phyloP scores from a whole-genome alignment of 1,284 basidiomycete species.

The Tetrapyrgos nigripes region DNA sequence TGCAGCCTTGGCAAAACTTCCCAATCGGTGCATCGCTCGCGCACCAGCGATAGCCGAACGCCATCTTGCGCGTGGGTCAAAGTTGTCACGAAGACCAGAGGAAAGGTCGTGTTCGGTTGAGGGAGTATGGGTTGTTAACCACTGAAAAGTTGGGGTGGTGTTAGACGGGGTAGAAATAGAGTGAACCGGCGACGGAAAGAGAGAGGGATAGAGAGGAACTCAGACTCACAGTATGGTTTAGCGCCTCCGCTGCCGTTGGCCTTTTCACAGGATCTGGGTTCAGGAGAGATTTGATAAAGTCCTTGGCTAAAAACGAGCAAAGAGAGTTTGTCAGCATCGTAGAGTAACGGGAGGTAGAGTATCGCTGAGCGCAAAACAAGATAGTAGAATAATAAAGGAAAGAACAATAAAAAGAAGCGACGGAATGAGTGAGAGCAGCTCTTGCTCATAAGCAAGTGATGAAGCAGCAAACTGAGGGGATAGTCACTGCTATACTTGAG shows the following conservation, averaged over 20 bases:
- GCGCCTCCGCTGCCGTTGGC: slow-evolving; percentile 78
- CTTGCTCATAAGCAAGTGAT: no score
- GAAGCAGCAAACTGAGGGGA: no score
- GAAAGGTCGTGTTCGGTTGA: slow-evolving; percentile 76
- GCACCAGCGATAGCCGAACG: slow-evolving; percentile 69
- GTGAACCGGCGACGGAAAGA: neutral
- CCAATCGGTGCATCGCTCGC: slow-evolving; percentile 60
- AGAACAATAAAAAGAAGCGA: no score
- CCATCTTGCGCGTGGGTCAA: slow-evolving; percentile 76
- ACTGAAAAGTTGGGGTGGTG: slow-evolving; percentile 49
- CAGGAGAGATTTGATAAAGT: slow-evolving; percentile 82
- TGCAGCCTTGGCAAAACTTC: slow-evolving; percentile 36
- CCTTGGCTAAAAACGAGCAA: slow-evolving; percentile 67
- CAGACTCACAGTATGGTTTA: slow-evolving; percentile 56
- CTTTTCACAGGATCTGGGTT: slow-evolving; percentile 77
- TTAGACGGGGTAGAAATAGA: no score
- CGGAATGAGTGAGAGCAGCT: no score
- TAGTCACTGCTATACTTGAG: no score
- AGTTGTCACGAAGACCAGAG: slow-evolving; percentile 77
- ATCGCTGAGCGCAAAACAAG: no score
- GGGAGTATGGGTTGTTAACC: slow-evolving; percentile 69
- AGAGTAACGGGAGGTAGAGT: neutral
- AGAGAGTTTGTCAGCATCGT: neutral
- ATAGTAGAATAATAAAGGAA: no score
- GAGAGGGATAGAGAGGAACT: neutral